phyloP scores from a whole-genome alignment of 2,329 filamentous ascomycete species.

The Zymoseptoria tritici region DNA sequence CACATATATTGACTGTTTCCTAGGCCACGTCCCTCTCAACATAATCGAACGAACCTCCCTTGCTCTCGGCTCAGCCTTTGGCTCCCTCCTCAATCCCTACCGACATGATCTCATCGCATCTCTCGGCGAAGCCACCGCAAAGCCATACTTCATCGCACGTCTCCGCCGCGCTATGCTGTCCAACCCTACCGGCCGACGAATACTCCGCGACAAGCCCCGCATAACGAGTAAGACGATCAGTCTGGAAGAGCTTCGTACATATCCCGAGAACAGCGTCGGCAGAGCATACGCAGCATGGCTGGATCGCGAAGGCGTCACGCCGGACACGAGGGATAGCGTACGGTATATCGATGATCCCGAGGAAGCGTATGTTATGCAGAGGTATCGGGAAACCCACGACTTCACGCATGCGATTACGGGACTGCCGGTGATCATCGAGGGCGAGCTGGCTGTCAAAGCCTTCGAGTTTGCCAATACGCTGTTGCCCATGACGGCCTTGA shows the following conservation, averaged over 20 bases:
- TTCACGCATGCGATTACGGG: slow-evolving; percentile 96
- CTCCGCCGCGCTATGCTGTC: slow-evolving; percentile 88
- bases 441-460: slow-evolving; percentile 93
- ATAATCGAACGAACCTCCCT: slow-evolving; percentile 66
- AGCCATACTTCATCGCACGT: slow-evolving; percentile 88
- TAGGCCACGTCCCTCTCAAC: slow-evolving; percentile 85
- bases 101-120: slow-evolving; percentile 88
- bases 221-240: slow-evolving; percentile 68
- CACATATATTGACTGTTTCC: slow-evolving; percentile 22
- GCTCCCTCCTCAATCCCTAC: slow-evolving; percentile 63
- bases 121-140: slow-evolving; percentile 88
- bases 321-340: slow-evolving; percentile 75
- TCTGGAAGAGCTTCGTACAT: slow-evolving; percentile 60
- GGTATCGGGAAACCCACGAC: slow-evolving; percentile 94
- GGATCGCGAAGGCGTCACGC: slow-evolving; percentile 87
- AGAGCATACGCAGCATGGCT: slow-evolving; percentile 81
- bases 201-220: slow-evolving; percentile 81
- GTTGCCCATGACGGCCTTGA: slow-evolving; percentile 89
- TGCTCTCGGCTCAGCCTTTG: slow-evolving; percentile 53
- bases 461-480: slow-evolving; percentile 95
- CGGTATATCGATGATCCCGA: slow-evolving; percentile 91
- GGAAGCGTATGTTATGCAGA: slow-evolving; percentile 97
- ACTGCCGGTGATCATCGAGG: slow-evolving; percentile 84
- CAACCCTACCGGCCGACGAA: slow-evolving; percentile 74
- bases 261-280: slow-evolving; percentile 70